Evolutionary conservation across 495 filamentous ascomycete genomes (phyloP).

Genomic region (Penicillium longicatenatum): DNA sequence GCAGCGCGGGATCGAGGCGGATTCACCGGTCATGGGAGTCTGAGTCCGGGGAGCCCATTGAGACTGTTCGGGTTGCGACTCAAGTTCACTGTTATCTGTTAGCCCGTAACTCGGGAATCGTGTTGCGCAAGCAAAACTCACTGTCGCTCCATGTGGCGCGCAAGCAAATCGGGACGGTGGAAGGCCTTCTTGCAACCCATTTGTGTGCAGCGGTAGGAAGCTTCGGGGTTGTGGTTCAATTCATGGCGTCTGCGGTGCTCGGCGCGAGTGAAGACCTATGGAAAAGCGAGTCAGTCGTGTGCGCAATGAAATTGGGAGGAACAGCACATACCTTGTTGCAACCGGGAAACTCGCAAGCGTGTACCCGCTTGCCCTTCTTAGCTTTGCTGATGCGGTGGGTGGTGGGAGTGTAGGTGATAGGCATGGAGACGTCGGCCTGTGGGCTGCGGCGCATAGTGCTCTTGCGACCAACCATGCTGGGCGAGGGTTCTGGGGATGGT

Average conservation of each 20-base stretch:
- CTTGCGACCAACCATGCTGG: constrained; percentile 26
- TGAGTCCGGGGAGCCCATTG: constrained; percentile 38
- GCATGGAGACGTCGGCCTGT: constrained; percentile 26
- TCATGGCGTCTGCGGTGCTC: constrained; percentile 87
- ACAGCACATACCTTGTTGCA: constrained; percentile 62
- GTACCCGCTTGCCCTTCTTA: constrained; percentile 80
- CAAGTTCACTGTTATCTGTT: constrained; percentile 36
- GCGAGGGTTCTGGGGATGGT: constrained; percentile 16
- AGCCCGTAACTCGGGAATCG: constrained; percentile 3
- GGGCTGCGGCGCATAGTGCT: constrained; percentile 22
- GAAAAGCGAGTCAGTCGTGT: constrained; percentile 14
- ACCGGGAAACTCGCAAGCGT: constrained; percentile 63
- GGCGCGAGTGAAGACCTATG: constrained; percentile 76
- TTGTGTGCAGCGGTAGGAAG: constrained; percentile 66
- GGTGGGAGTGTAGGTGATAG: constrained; percentile 60
- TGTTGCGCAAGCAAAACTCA: constrained; percentile 44
- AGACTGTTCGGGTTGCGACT: constrained; percentile 32
- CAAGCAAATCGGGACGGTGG: constrained; percentile 75
- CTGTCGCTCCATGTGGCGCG: constrained; percentile 82
- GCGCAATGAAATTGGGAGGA: background rate
- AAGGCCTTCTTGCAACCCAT: constrained; percentile 76
- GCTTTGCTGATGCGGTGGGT: constrained; percentile 80
- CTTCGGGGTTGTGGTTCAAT: constrained; percentile 75
- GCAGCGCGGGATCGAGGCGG: constrained; percentile 31
- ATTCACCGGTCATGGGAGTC: constrained; percentile 24